A percentile compares a stretch with the other conserved stretches of the same genome.
These are phyloP conservation scores for Testicularia cyperi DNA, from an alignment of 1,284 basidiomycete genomes.

Conservation along the genomic window DNA sequence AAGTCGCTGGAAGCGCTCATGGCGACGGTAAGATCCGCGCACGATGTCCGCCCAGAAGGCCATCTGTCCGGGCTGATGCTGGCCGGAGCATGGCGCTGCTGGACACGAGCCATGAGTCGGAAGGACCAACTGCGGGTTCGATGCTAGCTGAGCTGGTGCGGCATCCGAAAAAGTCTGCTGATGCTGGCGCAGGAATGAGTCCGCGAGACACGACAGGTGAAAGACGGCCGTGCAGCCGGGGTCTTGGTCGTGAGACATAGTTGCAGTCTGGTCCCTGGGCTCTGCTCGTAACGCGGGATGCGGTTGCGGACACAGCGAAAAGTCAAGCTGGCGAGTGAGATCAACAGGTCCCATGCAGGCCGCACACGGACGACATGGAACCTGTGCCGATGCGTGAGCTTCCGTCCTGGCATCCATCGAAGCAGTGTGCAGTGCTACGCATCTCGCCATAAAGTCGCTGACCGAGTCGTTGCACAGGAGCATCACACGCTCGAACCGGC, in stretches of 20 bases:
- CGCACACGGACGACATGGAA: constrained; percentile 5
- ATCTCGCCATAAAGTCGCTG: constrained; percentile 22
- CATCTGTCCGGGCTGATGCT: neutral
- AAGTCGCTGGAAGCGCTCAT: constrained; percentile 30
- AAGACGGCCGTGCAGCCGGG: constrained; percentile 65
- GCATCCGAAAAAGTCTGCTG: neutral
- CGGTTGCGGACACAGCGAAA: constrained; percentile 12
- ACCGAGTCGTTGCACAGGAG: neutral
- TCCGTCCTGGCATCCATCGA: constrained; percentile 18
- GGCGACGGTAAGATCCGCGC: constrained; percentile 29
- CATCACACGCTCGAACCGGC: constrained; percentile 5
- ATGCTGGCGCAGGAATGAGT: constrained; percentile 64
- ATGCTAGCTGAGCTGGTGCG: too few species aligned
- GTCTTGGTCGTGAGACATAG: neutral
- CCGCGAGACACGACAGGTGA: constrained; percentile 73
- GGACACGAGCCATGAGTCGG: constrained; percentile 43
- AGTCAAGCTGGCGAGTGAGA: constrained; percentile 20
- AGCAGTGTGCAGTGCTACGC: constrained; percentile 17
- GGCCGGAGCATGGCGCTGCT: neutral
- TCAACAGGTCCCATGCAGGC: constrained; percentile 14
- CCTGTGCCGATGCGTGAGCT: neutral
- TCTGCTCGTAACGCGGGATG: neutral
- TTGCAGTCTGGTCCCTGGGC: neutral
- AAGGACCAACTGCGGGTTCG: too few species aligned
- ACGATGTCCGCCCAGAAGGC: constrained; percentile 42